Conservation (phyloP, 176 grass and related monocot species). For the Bonia amplexicaulis region DNA sequence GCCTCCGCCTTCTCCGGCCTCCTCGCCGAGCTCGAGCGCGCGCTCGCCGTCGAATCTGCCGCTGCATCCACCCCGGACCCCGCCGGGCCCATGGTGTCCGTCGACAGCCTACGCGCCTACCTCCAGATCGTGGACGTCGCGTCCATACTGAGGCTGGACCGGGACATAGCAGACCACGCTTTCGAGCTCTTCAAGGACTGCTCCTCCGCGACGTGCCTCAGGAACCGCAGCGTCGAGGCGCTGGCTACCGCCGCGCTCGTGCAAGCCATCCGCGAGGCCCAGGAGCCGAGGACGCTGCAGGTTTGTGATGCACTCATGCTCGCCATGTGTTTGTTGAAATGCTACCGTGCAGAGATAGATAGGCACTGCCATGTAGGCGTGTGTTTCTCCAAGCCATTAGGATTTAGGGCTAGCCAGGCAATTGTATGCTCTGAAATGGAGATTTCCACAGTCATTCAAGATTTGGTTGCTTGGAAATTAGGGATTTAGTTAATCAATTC, state of each 20-base stretch:
- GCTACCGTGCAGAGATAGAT: neutral
- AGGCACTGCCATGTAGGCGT: neutral
- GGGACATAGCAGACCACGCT: slow-evolving; percentile 88
- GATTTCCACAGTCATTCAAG: neutral
- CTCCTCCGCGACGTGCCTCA: slow-evolving; percentile 75
- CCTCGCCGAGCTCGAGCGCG: slow-evolving; percentile 92
- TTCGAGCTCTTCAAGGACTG: slow-evolving; percentile 95
- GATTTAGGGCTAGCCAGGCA: neutral
- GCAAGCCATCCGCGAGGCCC: slow-evolving; percentile 94
- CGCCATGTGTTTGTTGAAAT: slow-evolving; percentile 16
- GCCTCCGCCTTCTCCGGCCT: slow-evolving; percentile 84
- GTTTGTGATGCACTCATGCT: slow-evolving; percentile 27
- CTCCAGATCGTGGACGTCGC: slow-evolving; percentile 95
- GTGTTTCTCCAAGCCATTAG: neutral
- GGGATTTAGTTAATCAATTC: neutral
- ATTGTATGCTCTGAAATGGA: neutral
- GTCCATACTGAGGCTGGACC: slow-evolving; percentile 70
- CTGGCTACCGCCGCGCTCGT: slow-evolving; percentile 91
- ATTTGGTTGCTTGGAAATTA: slow-evolving; percentile 12
- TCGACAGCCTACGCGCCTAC: slow-evolving; percentile 89
- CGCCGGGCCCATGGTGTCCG: slow-evolving; percentile 73
- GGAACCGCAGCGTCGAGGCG: slow-evolving; percentile 90
- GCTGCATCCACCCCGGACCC: slow-evolving; percentile 51
- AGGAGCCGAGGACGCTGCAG: slow-evolving; percentile 89
- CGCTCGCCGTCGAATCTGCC: slow-evolving; percentile 47